phyloP scores from a whole-genome alignment of 306 rosid genomes.

The Fragaria iinumae region DNA sequence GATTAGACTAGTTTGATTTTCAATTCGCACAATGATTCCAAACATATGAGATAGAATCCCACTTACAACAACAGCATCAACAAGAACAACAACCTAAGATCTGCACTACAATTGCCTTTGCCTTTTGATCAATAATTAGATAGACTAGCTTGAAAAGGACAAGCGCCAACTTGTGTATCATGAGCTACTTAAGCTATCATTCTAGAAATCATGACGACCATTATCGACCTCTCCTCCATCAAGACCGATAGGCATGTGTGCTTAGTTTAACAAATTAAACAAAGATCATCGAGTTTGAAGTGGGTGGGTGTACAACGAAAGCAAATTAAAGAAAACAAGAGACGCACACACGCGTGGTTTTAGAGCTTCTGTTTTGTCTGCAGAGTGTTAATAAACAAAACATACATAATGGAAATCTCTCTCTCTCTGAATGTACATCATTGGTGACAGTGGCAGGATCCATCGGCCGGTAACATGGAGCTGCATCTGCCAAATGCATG shows the following conservation, averaged over 20 bases:
- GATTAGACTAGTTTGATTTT: constrained; percentile 30
- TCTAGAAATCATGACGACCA: constrained; percentile 2
- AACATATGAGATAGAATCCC: constrained; percentile 49
- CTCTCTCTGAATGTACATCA: neutral
- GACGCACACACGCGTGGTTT: constrained; percentile 19
- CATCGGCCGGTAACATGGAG: neutral
- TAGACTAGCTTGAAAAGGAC: neutral
- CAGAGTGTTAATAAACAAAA: neutral
- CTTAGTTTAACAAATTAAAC: neutral
- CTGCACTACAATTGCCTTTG: neutral
- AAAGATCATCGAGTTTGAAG: neutral
- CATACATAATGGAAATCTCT: neutral
- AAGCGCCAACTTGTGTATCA: neutral
- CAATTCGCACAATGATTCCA: constrained; percentile 47
- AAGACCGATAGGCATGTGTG: neutral
- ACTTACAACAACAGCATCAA: constrained; percentile 25
- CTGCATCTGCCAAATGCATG: constrained; percentile 3
- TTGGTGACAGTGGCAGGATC: neutral
- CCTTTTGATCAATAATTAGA: neutral
- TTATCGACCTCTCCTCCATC: neutral
- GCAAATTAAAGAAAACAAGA: neutral
- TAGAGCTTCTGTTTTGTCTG: constrained; percentile 19
- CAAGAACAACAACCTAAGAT: constrained; percentile 24
- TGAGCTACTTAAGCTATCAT: neutral
- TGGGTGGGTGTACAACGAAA: constrained; percentile 20